Base-by-base conservation (phyloP, 2,329 filamentous ascomycete species). In the Alternaria conjuncta region DNA sequence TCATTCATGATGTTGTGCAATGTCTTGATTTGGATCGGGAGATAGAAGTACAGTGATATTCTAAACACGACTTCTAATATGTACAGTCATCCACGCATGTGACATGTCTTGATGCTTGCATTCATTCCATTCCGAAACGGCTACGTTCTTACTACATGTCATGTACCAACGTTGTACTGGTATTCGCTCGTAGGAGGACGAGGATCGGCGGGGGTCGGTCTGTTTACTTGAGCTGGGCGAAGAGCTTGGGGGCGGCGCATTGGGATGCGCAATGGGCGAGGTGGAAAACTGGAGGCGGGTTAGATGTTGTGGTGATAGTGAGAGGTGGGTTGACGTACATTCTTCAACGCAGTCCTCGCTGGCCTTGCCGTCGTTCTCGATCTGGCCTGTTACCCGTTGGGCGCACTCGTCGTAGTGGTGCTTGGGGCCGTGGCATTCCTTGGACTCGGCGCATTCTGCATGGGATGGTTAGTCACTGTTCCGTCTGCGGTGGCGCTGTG, bases 401-500 rank as follows among this genome's bases (percentile, higher is more conserved):
- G 95, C 94, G 82, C 96, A 99, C 85, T 97, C 93, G 72, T 98
- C 95, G 82, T 92, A 98, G 88, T 99, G 96, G 87, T 98, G 95
- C 90, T 98, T 99, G 79, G 89, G 88, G 64, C 91, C 90, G 66
- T 90, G 87, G 85, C 96, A 99, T 83, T 92, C 86, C 82, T 91
- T 87, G 70, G 94, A 94, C 82, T 95, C 89, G 83, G 89, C 88
- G 88, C 96, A 99, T 80, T 97, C 96, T 98, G 82, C 73, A 44
- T 41, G 32, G 71, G 64, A 74, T 59, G 36, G 64, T 71, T 65
- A 76, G 72, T 65, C 49, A 60, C 53, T 55, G 55, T 43, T 21
- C 51, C n/a, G 8, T 41, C 13, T 44, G 50, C 26, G 36, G 46
- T 64, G 61, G 20, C 25, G 23, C 28, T 26, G 4, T 5, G 15